Evolutionary conservation across 129 eudicot genomes (phyloP).

Genomic region (Centrapalus pauciflorus): DNA sequence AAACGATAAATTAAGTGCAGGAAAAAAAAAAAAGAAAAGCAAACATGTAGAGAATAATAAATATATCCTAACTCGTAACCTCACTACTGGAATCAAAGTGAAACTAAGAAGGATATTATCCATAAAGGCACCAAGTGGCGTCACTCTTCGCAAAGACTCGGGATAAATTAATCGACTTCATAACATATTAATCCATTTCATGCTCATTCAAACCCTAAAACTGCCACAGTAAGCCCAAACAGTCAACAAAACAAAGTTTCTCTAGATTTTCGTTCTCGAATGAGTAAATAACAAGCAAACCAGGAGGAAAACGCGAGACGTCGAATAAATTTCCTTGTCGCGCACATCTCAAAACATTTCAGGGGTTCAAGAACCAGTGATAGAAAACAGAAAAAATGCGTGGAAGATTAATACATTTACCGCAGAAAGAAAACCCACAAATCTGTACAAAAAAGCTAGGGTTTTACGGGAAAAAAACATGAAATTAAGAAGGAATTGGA

Average conservation of each 20-base stretch:
- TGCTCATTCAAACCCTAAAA: constrained; percentile 19
- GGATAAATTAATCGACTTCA: neutral
- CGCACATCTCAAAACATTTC: neutral
- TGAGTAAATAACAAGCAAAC: neutral
- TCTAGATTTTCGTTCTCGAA: neutral
- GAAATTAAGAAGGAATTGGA: neutral
- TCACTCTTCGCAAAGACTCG: constrained; percentile 7
- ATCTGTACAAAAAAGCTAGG: constrained; percentile 13
- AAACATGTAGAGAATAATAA: constrained; percentile 1
- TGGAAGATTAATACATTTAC: constrained; percentile 1
- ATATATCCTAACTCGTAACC: neutral
- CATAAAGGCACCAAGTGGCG: neutral
- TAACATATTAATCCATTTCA: neutral
- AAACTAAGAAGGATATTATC: neutral
- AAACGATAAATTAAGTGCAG: neutral
- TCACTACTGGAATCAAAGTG: constrained; percentile 3
- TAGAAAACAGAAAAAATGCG: neutral
- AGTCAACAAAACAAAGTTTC: neutral
- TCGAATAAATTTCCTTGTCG: neutral
- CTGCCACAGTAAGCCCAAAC: constrained; percentile 6
- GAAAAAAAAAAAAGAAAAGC: neutral
- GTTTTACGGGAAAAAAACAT: constrained; percentile 2
- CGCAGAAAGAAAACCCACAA: neutral
- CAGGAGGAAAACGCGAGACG: neutral
- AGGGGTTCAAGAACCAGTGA: neutral